A percentile compares a stretch with the other conserved stretches of the same genome.
These are phyloP conservation scores for Zanthoxylum bungeanum DNA, from an alignment of 345 rosid genomes.

Conservation along the genomic window DNA sequence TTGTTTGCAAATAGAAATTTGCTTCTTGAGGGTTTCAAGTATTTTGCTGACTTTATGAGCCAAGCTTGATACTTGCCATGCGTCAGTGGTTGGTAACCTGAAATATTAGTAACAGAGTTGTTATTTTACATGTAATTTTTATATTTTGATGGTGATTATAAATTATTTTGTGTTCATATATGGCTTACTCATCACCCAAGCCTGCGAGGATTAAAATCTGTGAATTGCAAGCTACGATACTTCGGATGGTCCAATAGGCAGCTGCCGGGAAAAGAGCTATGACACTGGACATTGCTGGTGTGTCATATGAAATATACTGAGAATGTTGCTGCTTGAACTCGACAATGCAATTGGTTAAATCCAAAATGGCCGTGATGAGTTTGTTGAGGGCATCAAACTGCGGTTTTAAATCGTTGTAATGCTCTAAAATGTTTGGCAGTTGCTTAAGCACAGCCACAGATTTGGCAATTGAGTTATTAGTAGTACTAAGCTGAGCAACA, in stretches of 20 bases:
- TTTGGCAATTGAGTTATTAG: constrained; percentile 33
- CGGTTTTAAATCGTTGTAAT: constrained; percentile 22
- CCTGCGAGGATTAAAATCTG: constrained; percentile 37
- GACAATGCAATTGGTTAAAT: constrained; percentile 54
- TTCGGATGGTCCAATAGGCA: constrained; percentile 50
- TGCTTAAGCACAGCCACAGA: constrained; percentile 43
- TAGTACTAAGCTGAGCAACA: constrained; percentile 25
- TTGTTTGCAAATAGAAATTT: constrained; percentile 30
- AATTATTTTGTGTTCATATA: neutral
- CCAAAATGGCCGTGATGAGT: constrained; percentile 43
- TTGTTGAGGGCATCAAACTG: constrained; percentile 39
- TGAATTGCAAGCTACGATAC: constrained; percentile 45
- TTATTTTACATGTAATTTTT: neutral
- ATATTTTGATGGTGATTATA: neutral
- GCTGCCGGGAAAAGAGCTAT: constrained; percentile 41
- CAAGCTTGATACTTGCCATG: constrained; percentile 47
- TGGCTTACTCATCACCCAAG: constrained; percentile 41
- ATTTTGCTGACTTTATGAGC: constrained; percentile 39
- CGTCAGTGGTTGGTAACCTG: constrained; percentile 40
- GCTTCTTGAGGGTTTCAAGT: constrained; percentile 39
- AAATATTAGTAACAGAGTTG: neutral
- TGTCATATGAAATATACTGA: constrained; percentile 35
- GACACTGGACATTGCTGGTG: constrained; percentile 32
- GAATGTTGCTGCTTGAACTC: constrained; percentile 42
- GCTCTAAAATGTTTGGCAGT: constrained; percentile 34